phyloP scores from a whole-genome alignment of 139 green algal genomes.

The Chlamydomonas incerta region DNA sequence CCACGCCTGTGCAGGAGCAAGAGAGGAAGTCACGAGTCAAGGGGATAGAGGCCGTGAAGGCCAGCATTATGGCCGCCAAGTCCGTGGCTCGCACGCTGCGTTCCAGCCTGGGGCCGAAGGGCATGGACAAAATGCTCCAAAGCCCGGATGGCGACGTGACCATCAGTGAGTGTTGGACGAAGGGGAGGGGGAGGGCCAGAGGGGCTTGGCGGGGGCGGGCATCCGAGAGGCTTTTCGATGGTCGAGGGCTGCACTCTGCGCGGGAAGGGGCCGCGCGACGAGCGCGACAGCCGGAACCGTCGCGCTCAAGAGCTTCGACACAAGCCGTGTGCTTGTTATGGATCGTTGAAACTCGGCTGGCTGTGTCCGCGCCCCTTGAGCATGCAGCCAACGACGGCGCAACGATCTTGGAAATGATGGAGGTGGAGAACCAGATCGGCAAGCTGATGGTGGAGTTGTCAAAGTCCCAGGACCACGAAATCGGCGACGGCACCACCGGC shows the following conservation, averaged over 20 bases:
- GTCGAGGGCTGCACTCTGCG: no score
- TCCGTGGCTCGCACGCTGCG: constrained; percentile 89
- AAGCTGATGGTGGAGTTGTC: constrained; percentile 98
- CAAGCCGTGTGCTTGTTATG: no score
- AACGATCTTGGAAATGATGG: constrained; percentile 99
- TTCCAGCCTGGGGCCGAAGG: constrained; percentile 91
- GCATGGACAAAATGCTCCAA: constrained; percentile 99
- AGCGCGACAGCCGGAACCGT: no score
- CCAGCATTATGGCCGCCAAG: constrained; percentile 97
- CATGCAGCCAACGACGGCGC: constrained; percentile 96
- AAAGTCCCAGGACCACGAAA: constrained; percentile 89
- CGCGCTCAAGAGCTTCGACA: no score
- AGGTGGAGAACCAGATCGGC: constrained; percentile 99
- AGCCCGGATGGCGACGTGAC: constrained; percentile 96
- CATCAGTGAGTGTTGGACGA: constrained; percentile 87
- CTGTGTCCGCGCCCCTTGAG: no score
- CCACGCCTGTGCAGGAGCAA: constrained; percentile 83
- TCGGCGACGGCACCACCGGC: constrained; percentile 96
- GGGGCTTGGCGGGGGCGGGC: neutral
- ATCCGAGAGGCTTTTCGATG: no score
- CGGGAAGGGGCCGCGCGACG: no score
- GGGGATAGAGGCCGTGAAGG: constrained; percentile 95
- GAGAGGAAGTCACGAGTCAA: constrained; percentile 87
- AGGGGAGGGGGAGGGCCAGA: no score
- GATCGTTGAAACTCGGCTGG: no score